A percentile compares a stretch with the other conserved stretches of the same genome.
These are phyloP conservation scores for Amphirosellinia nigrospora DNA, from an alignment of 495 filamentous ascomycete species.

Conservation along the genomic window DNA sequence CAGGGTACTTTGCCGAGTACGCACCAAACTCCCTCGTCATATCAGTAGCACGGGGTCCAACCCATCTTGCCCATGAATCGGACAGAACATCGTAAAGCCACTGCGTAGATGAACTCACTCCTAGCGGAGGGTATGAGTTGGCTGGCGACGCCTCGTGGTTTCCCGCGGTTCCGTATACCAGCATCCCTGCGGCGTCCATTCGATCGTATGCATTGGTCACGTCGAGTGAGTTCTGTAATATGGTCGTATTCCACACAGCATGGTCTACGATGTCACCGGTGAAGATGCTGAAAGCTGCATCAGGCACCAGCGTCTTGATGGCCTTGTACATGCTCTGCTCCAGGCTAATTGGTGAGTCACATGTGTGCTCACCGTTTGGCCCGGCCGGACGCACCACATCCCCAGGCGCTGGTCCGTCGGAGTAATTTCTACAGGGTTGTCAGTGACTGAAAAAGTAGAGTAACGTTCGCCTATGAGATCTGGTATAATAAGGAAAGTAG, in stretches of 20 bases:
- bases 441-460: slow-evolving; percentile 4
- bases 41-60: slow-evolving; percentile 44
- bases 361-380: slow-evolving; percentile 53
- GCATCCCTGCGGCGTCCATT: slow-evolving; percentile 44
- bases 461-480: neutral
- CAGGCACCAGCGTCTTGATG: slow-evolving; percentile 46
- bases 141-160: slow-evolving; percentile 63
- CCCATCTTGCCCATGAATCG: slow-evolving; percentile 53
- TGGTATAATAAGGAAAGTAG: neutral
- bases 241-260: slow-evolving; percentile 48
- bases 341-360: slow-evolving; percentile 56
- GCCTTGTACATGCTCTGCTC: slow-evolving; percentile 61
- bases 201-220: slow-evolving; percentile 53
- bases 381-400: slow-evolving; percentile 53
- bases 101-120: slow-evolving; percentile 42
- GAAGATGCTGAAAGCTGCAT: slow-evolving; percentile 51
- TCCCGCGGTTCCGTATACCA: slow-evolving; percentile 57
- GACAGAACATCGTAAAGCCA: slow-evolving; percentile 61
- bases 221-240: slow-evolving; percentile 48
- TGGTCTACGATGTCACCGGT: slow-evolving; percentile 59
- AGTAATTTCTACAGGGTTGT: slow-evolving; percentile 43
- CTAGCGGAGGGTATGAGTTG: slow-evolving; percentile 56
- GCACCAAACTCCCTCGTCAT: slow-evolving; percentile 50
- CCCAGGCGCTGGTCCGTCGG: slow-evolving; percentile 49
- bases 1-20: slow-evolving; percentile 54